Conservation (phyloP, 148 eudicot species). For the Simmondsia chinensis region DNA sequence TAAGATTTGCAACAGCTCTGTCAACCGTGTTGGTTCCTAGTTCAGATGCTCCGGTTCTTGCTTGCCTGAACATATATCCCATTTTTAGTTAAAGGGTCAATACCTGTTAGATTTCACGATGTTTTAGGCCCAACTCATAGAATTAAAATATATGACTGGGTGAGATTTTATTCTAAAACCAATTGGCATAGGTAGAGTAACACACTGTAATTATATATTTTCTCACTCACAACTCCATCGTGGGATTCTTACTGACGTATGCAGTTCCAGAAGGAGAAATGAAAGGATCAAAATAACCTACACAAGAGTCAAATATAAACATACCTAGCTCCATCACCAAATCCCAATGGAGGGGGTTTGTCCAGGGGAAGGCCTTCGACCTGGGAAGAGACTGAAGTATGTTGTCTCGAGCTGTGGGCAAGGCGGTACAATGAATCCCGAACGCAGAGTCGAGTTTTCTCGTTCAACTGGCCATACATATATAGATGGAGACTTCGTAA, state of each 20-base stretch:
- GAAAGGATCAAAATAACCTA: no score
- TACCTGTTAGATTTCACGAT: no score
- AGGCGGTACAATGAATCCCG: conserved; percentile 85
- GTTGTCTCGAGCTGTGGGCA: conserved; percentile 50
- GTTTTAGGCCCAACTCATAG: neutral
- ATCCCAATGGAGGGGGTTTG: conserved; percentile 10
- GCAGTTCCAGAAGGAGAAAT: neutral
- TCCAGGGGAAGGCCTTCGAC: conserved; percentile 19
- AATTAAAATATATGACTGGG: no score
- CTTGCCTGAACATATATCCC: conserved; percentile 33
- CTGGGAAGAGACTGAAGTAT: conserved; percentile 7
- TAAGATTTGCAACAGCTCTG: conserved; percentile 71
- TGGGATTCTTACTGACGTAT: no score
- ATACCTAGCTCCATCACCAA: conserved; percentile 32
- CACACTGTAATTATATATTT: no score
- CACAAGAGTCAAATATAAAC: no score
- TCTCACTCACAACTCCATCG: no score
- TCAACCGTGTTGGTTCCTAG: conserved; percentile 55
- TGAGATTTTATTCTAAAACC: no score
- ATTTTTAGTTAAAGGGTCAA: neutral
- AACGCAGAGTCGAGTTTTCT: conserved; percentile 57
- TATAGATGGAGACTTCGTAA: conserved; percentile 5
- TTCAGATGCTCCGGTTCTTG: conserved; percentile 19
- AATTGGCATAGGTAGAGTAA: no score
- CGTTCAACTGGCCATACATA: conserved; percentile 32